Percentiles rank a stretch among this genome's conserved stretches.
phyloP scores from a whole-genome alignment of 2,329 filamentous ascomycete species.

The Diaporthe vaccinii region DNA sequence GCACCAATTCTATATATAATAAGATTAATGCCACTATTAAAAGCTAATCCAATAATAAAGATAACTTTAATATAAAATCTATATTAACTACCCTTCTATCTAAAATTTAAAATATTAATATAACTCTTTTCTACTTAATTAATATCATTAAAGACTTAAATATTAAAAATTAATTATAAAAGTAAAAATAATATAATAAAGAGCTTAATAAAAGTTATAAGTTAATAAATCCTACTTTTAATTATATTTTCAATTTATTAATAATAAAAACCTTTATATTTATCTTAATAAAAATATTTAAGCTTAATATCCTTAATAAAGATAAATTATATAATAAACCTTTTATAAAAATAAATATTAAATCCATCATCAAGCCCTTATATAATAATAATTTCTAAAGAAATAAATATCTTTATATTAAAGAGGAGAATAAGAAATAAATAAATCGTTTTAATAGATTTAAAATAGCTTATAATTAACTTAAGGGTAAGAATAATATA shows the following conservation, averaged over 20 bases:
- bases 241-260: neutral
- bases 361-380: too few species aligned
- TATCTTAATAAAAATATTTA: neutral
- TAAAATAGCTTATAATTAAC: too few species aligned
- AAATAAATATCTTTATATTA: too few species aligned
- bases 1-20: neutral
- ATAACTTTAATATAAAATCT: too few species aligned
- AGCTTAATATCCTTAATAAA: neutral
- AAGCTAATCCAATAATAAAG: neutral
- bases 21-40: neutral
- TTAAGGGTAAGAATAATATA: too few species aligned
- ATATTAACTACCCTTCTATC: too few species aligned
- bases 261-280: neutral
- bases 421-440: too few species aligned
- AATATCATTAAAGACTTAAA: neutral
- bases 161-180: neutral
- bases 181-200: neutral
- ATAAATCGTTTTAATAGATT: too few species aligned
- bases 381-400: too few species aligned
- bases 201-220: neutral
- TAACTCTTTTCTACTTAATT: too few species aligned
- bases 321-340: neutral
- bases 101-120: too few species aligned
- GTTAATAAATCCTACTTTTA: neutral
- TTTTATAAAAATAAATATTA: neutral